phyloP scores from a whole-genome alignment of 495 filamentous ascomycete species.

The Penicillium canariense region DNA sequence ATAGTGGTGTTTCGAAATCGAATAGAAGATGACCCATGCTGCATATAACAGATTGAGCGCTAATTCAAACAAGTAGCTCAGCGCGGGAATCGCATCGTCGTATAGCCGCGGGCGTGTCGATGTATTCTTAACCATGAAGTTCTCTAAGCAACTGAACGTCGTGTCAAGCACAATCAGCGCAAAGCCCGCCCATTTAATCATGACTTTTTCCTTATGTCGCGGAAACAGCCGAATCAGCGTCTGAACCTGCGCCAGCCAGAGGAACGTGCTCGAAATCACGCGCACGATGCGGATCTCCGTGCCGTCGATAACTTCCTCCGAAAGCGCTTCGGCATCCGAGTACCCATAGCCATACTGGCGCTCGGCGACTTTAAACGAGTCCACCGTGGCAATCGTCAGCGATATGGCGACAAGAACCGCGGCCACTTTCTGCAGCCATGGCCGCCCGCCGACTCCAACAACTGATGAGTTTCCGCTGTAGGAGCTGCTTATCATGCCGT shows the following conservation, averaged over 20 bases:
- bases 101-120: constrained; percentile 67
- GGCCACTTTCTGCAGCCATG: constrained; percentile 94
- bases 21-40: constrained; percentile 94
- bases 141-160: constrained; percentile 83
- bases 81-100: constrained; percentile 83
- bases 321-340: constrained; percentile 70
- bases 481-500: constrained; percentile 79
- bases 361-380: constrained; percentile 82
- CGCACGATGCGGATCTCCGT: constrained; percentile 83
- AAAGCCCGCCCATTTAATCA: constrained; percentile 98
- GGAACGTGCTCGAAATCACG: constrained; percentile 88
- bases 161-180: constrained; percentile 87
- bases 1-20: constrained; percentile 85
- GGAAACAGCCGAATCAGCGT: constrained; percentile 94
- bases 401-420: constrained; percentile 88
- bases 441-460: constrained; percentile 84
- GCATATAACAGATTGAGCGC: constrained; percentile 87
- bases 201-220: constrained; percentile 92
- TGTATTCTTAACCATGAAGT: constrained; percentile 64
- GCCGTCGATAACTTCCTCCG: constrained; percentile 72
- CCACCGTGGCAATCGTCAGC: constrained; percentile 85
- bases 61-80: constrained; percentile 91
- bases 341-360: constrained; percentile 70
- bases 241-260: constrained; percentile 97
- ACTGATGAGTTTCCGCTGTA: constrained; percentile 64